These are phyloP conservation scores for Eragrostis tef DNA, from an alignment of 202 grass and related monocot genomes.

Conservation along the genomic window DNA sequence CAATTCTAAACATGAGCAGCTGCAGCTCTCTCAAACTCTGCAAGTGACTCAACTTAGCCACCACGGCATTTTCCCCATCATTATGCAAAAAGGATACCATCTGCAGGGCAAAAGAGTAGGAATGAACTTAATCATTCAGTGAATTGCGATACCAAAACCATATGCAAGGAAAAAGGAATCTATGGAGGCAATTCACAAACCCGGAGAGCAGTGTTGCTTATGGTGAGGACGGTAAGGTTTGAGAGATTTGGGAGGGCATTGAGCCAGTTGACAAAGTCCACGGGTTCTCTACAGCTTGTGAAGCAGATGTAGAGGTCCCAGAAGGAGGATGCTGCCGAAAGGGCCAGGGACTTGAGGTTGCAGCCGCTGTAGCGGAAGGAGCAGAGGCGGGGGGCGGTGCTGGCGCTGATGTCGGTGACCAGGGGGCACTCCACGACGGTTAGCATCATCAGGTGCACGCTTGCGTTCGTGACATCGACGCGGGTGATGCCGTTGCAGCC, in stretches of 20 bases:
- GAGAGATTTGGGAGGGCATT: conserved; percentile 42
- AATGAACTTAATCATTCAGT: too few species aligned
- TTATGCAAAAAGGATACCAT: too few species aligned
- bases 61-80: too few species aligned
- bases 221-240: conserved; percentile 56
- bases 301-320: conserved; percentile 45
- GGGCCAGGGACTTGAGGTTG: not conserved
- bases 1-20: conserved; percentile 58
- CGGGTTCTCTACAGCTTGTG: too few species aligned
- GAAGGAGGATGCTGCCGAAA: not conserved
- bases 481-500: not conserved
- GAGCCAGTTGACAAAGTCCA: too few species aligned
- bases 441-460: conserved; percentile 18
- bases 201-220: conserved; percentile 56
- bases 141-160: not conserved
- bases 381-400: conserved; percentile 32
- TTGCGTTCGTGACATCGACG: too few species aligned
- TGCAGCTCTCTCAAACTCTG: conserved; percentile 63
- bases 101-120: too few species aligned
- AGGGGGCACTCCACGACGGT: conserved; percentile 41
- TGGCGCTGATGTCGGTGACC: too few species aligned
- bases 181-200: conserved; percentile 20
- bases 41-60: not conserved
- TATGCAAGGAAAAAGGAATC: not conserved
- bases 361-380: conserved; percentile 55